Percentiles rank a stretch among this genome's conserved stretches.
These are phyloP conservation scores for Nymphaea colorata DNA, from an alignment of 164 flowering plant species.

Conservation along the genomic window DNA sequence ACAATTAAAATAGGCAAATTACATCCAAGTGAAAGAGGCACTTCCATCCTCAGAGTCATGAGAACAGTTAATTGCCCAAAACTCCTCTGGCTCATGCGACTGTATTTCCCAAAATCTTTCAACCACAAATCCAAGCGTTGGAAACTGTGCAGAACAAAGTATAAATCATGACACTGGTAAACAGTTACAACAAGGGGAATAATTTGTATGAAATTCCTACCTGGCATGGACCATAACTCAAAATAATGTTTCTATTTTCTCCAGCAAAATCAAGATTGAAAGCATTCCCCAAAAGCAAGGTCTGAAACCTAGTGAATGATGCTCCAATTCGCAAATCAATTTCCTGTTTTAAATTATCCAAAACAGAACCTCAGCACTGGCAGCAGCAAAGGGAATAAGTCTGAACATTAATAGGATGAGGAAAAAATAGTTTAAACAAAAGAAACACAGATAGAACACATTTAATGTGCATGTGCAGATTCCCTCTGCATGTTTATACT, in stretches of 20 bases:
- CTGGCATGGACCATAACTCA: constrained; percentile 99
- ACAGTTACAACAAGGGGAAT: neutral
- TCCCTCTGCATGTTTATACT: too few relatives aligned
- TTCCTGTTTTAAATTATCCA: constrained; percentile 33
- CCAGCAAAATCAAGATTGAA: constrained; percentile 49
- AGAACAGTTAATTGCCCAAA: constrained; percentile 86
- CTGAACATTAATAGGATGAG: too few relatives aligned
- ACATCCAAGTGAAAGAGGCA: constrained; percentile 83
- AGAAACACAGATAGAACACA: too few relatives aligned
- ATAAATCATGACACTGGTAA: neutral
- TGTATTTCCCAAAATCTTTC: constrained; percentile 96
- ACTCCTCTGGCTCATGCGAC: constrained; percentile 94
- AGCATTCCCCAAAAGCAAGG: constrained; percentile 78
- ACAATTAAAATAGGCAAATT: constrained; percentile 10
- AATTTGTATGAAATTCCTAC: constrained; percentile 18
- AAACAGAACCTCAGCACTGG: neutral
- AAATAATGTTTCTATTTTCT: constrained; percentile 53
- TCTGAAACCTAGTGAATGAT: constrained; percentile 96
- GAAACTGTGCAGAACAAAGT: constrained; percentile 44
- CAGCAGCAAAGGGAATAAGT: too few relatives aligned
- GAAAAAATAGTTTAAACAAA: too few relatives aligned
- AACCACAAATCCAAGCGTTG: constrained; percentile 94
- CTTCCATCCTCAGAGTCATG: constrained; percentile 73
- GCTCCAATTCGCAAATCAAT: constrained; percentile 97
- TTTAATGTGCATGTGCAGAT: too few relatives aligned